Base-by-base conservation (phyloP, 768 basidiomycete genomes). In the Leucocoprinus sp. region DNA sequence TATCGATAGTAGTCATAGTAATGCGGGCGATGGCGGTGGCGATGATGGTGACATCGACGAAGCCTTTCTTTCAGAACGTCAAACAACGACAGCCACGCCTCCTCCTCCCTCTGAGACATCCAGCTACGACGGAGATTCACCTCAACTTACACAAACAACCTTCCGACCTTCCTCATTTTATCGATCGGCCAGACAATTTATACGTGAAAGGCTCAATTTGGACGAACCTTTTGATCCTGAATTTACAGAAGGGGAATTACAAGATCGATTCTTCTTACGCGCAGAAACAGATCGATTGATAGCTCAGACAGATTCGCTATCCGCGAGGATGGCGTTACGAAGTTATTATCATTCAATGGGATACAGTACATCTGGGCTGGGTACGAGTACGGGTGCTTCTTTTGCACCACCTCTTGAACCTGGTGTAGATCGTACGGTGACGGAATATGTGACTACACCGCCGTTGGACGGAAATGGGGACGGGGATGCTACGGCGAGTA, bases 241-340 rank as follows among this genome's bases (percentile, higher is more conserved):
- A 38, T 65, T 65, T 36, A 65, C 68, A 49, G 70, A 72, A 50
- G 67, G 67, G 26, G 72, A 74, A 8, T 65, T 73, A n/a, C 78
- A 77, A 44, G 76, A 79, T 57, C 68, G 79, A 37, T 65, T 80
- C 31, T 47, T 47, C 22, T 40, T 40, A 23, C 31, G 38, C 11
- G 23, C 45, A 7, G 45, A 47, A 22, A 47, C 45, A 21, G 45
- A 47, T 40, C 31, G 45, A 6, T 34, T 47, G n/a, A 26, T 47
- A n/a, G 70, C 71, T 2, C 77, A 75, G 52, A 72, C 77, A 4
- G 77, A 78, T 56, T 63, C 70, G 18, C 61, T 81, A 31, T 75
- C 78, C 21, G 72, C 76, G 23, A 71, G 75, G 50, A 73, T 80
- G 68, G 72, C 75, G 18, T 60, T 82, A 43, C 78, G 78, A 60